A percentile compares a stretch with the other conserved stretches of the same genome.
Conservation (phyloP, 2,329 filamentous ascomycete genomes). For the Dothideomycetidae sp. region DNA sequence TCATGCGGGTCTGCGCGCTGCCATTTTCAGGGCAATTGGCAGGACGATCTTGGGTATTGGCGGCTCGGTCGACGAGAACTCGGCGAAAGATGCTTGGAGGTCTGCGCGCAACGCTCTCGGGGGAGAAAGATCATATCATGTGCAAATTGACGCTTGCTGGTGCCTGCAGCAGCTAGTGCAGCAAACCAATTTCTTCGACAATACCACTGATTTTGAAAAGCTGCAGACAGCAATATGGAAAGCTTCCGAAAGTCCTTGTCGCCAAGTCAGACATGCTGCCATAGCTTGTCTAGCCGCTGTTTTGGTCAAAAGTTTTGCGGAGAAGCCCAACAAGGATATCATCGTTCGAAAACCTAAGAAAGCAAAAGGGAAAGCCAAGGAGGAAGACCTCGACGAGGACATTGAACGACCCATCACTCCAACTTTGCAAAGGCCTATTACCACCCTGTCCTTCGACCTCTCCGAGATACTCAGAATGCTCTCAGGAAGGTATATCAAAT, state of each 20-base stretch:
- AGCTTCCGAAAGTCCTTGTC: slow-evolving; percentile 62
- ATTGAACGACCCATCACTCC: slow-evolving; percentile 58
- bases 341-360: slow-evolving; percentile 50
- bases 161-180: slow-evolving; percentile 62
- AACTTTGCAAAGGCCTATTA: slow-evolving; percentile 56
- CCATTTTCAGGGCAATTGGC: slow-evolving; percentile 58
- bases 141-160: slow-evolving; percentile 63
- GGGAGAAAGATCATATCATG: slow-evolving; percentile 68
- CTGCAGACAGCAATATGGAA: slow-evolving; percentile 74
- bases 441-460: slow-evolving; percentile 58
- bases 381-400: slow-evolving; percentile 50
- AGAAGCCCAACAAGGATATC: slow-evolving; percentile 36
- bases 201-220: slow-evolving; percentile 79
- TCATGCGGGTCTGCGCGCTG: slow-evolving; percentile 69
- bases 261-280: slow-evolving; percentile 67
- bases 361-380: slow-evolving; percentile 60
- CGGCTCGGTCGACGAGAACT: slow-evolving; percentile 63
- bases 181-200: slow-evolving; percentile 69
- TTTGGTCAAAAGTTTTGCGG: slow-evolving; percentile 69
- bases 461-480: slow-evolving; percentile 65
- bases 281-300: slow-evolving; percentile 71
- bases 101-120: slow-evolving; percentile 63
- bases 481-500: slow-evolving; percentile 64
- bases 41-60: slow-evolving; percentile 65
- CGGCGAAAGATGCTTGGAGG: slow-evolving; percentile 90